Evolutionary conservation across 2,329 filamentous ascomycete genomes (phyloP).

Genomic region (Colletotrichum noveboracense): DNA sequence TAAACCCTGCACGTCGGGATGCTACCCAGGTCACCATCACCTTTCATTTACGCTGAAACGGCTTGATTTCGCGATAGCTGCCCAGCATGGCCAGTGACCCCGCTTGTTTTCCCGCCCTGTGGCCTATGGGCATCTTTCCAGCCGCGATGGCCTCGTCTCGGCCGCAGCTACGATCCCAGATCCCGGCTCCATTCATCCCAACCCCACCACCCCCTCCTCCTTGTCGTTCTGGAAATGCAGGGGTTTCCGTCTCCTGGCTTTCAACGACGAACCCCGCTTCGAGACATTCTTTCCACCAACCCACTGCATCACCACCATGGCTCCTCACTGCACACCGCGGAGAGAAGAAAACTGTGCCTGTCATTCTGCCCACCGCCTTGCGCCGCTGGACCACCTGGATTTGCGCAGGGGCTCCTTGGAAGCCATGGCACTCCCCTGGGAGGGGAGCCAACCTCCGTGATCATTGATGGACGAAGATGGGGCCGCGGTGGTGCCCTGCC

Average conservation of each 20-base stretch:
- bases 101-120: constrained; percentile 4
- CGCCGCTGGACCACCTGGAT: background rate
- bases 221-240: background rate
- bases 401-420: constrained; percentile 10
- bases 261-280: constrained; percentile 1
- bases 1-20: constrained; percentile 13
- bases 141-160: background rate
- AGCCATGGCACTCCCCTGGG: background rate
- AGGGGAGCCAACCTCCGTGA: background rate
- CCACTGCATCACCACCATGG: background rate
- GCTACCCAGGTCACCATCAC: background rate
- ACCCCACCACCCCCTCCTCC: background rate
- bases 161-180: background rate
- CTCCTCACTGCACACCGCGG: background rate
- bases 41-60: constrained; percentile 23
- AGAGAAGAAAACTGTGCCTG: background rate
- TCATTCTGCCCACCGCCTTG: background rate
- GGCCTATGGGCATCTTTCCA: constrained; percentile 20
- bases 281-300: background rate
- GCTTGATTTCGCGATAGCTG: constrained; percentile 9
- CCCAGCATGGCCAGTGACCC: constrained; percentile 8
- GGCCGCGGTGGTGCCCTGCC: background rate
- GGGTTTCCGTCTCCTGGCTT: constrained; percentile 4
- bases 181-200: background rate
- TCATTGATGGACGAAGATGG: background rate